These are phyloP conservation scores for Apiospora marii DNA, from an alignment of 2,329 filamentous ascomycete species.

Conservation along the genomic window DNA sequence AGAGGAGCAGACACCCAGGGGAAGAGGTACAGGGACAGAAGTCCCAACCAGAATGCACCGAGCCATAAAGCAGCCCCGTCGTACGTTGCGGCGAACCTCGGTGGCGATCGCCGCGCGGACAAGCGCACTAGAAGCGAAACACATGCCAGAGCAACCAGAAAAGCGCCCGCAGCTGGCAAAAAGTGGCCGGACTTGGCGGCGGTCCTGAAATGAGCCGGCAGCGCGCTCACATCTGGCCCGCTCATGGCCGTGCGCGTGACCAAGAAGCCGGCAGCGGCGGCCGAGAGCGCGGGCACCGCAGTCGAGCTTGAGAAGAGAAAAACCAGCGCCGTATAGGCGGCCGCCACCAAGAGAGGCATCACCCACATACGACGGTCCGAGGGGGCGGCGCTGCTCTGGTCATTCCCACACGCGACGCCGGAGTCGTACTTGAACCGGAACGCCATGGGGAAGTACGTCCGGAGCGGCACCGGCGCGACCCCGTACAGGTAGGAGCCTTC, in stretches of 20 bases:
- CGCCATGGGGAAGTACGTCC: constrained; percentile 28
- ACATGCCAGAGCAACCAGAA: constrained; percentile 74
- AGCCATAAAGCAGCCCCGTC: constrained; percentile 77
- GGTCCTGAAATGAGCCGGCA: neutral
- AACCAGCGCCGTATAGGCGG: constrained; percentile 19
- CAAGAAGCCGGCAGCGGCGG: constrained; percentile 22
- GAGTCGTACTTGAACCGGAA: constrained; percentile 29
- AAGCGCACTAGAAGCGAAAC: constrained; percentile 74
- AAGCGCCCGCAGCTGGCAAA: constrained; percentile 52
- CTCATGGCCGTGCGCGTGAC: neutral
- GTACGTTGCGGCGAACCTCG: constrained; percentile 66
- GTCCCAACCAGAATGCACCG: constrained; percentile 74
- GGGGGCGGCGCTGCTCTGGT: neutral
- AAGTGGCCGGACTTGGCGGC: neutral
- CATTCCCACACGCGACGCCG: constrained; percentile 21
- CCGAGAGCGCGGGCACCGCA: neutral
- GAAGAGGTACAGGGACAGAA: constrained; percentile 78
- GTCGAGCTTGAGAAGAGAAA: constrained; percentile 23
- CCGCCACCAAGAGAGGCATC: constrained; percentile 17
- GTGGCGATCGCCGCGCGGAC: constrained; percentile 62
- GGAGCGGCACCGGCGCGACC: constrained; percentile 22
- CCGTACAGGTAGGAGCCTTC: constrained; percentile 20
- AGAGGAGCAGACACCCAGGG: constrained; percentile 66
- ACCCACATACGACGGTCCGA: neutral
- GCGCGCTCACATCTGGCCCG: neutral